phyloP scores from a whole-genome alignment of 352 stramenopile species.

The Globisporangium alternatum region DNA sequence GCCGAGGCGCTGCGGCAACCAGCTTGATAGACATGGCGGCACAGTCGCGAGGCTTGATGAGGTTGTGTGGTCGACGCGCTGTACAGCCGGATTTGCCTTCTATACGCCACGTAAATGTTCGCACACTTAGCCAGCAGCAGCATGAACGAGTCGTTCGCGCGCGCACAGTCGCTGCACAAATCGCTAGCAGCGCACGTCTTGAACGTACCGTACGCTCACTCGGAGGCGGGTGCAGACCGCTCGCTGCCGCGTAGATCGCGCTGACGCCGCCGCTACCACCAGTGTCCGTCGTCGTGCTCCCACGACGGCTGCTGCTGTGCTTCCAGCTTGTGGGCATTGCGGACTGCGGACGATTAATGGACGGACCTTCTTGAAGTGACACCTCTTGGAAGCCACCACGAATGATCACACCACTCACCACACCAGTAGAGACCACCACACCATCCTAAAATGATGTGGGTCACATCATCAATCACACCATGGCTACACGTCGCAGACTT shows the following conservation, averaged over 20 bases:
- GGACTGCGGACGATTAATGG: not conserved
- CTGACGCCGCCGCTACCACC: conserved; percentile 16
- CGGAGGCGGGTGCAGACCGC: conserved; percentile 18
- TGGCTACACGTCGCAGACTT: conserved; percentile 9
- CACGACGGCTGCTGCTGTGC: not conserved
- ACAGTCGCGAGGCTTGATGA: not conserved
- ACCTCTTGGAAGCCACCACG: too few species aligned
- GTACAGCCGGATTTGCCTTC: not conserved
- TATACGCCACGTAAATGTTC: not conserved
- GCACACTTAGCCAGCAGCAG: too few species aligned
- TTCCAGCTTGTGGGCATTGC: not conserved
- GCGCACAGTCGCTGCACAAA: not conserved
- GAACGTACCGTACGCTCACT: conserved; percentile 11
- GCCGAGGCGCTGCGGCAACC: conserved; percentile 9
- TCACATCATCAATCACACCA: not conserved
- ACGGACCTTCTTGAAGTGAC: not conserved
- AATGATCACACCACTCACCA: not conserved
- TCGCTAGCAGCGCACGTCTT: not conserved
- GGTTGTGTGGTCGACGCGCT: not conserved
- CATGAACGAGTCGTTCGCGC: not conserved
- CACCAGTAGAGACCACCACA: not conserved
- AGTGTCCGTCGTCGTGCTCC: not conserved
- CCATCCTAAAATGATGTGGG: not conserved
- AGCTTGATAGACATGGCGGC: not conserved
- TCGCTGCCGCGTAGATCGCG: conserved; percentile 27